A percentile compares a stretch with the other conserved stretches of the same genome.
phyloP scores from a whole-genome alignment of 106 monocot genomes.

The Posidonia australis region DNA sequence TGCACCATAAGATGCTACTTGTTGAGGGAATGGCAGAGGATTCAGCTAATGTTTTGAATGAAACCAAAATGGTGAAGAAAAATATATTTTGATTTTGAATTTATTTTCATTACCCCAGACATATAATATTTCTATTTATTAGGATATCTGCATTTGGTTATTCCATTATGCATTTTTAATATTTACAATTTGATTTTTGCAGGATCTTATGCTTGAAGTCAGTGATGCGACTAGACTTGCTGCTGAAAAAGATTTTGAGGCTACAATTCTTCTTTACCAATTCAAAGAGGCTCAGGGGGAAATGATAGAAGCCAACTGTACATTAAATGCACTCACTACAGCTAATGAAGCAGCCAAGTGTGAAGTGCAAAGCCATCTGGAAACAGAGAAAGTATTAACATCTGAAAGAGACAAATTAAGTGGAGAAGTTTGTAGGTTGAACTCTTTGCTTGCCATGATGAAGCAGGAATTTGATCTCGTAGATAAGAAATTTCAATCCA shows the following conservation, averaged over 20 bases:
- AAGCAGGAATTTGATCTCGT: slow-evolving; percentile 30
- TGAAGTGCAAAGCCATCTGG: slow-evolving; percentile 35
- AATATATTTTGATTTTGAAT: no score
- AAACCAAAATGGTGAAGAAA: no score
- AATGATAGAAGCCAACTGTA: slow-evolving; percentile 62
- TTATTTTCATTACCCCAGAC: not conserved
- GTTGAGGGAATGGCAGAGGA: no score
- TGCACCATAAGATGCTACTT: no score
- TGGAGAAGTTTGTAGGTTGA: slow-evolving; percentile 25
- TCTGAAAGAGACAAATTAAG: slow-evolving; percentile 32
- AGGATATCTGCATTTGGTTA: not conserved
- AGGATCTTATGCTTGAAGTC: slow-evolving; percentile 53
- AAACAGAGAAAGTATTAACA: slow-evolving; percentile 28
- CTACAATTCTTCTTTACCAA: slow-evolving; percentile 44
- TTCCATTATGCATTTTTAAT: not conserved
- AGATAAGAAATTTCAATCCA: slow-evolving; percentile 19
- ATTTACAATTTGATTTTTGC: not conserved
- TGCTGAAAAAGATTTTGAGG: slow-evolving; percentile 54
- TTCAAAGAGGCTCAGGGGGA: slow-evolving; percentile 61
- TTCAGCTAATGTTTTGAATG: no score
- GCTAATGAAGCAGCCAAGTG: slow-evolving; percentile 49
- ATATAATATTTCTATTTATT: not conserved
- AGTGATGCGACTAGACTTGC: slow-evolving; percentile 41
- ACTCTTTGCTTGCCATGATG: slow-evolving; percentile 30
- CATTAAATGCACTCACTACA: slow-evolving; percentile 43